Conservation (phyloP, 371 early-diverging fungal genomes). For the Mortierella sp. region DNA sequence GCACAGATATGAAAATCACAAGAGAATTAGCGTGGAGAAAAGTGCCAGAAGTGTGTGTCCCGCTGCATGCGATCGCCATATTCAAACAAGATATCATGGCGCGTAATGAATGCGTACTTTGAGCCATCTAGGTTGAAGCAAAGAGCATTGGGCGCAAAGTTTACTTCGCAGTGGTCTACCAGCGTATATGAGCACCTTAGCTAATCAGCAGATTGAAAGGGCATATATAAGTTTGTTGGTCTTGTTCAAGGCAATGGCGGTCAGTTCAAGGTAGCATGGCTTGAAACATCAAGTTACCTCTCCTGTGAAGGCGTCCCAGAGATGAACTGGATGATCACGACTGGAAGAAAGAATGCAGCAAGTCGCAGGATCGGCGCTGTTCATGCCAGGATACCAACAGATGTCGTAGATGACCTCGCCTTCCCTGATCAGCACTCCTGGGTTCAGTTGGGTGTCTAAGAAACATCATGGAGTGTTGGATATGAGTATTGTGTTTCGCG, state of each 20-base stretch:
- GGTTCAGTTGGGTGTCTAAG: conserved; percentile 32
- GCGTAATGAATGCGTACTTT: conserved; percentile 61
- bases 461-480: too few species aligned
- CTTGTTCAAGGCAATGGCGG: too few species aligned
- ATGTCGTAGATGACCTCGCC: conserved; percentile 76
- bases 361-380: conserved; percentile 70
- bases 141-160: conserved; percentile 73
- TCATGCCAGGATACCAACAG: conserved; percentile 81
- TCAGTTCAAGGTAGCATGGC: not conserved
- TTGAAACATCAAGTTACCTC: conserved; percentile 32
- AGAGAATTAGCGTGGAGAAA: not conserved
- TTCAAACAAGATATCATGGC: too few species aligned
- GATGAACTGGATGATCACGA: conserved; percentile 77
- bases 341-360: conserved; percentile 76
- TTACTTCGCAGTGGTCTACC: conserved; percentile 75
- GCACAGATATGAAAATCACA: not conserved
- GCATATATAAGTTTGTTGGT: not conserved
- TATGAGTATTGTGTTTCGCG: not conserved
- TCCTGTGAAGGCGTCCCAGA: conserved; percentile 79
- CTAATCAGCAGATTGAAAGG: conserved; percentile 33
- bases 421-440: conserved; percentile 63
- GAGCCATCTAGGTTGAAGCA: conserved; percentile 76
- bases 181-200: conserved; percentile 71
- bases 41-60: not conserved
- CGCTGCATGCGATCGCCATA: not conserved